These are phyloP conservation scores for Stromatinia cepivora DNA, from an alignment of 2,329 filamentous ascomycete genomes.

Conservation along the genomic window DNA sequence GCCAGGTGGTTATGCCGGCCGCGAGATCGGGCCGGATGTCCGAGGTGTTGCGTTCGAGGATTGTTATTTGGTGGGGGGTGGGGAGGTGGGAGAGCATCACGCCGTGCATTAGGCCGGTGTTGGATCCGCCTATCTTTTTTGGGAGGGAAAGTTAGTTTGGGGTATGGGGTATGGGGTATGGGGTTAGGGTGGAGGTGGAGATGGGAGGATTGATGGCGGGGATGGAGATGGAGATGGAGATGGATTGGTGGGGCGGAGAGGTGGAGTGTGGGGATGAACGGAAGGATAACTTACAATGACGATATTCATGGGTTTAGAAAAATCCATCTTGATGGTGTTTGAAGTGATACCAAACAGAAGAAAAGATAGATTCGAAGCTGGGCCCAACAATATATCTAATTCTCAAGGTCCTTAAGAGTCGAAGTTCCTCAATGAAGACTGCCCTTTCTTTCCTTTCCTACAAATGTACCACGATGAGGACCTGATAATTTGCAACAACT, in stretches of 20 bases:
- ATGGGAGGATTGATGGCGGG: background rate
- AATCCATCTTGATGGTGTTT: slow-evolving; percentile 9
- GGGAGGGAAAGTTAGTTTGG: background rate
- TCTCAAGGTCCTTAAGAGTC: background rate
- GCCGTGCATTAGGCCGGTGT: slow-evolving; percentile 29
- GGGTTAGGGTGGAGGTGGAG: background rate
- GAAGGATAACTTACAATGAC: slow-evolving; percentile 9
- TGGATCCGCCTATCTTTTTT: slow-evolving; percentile 30
- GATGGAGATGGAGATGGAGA: background rate
- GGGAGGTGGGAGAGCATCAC: slow-evolving; percentile 26
- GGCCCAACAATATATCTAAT: background rate
- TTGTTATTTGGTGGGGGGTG: slow-evolving; percentile 25
- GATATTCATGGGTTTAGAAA: slow-evolving; percentile 10
- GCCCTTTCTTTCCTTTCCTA: too few relatives aligned
- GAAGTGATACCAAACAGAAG: background rate
- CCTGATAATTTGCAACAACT: too few relatives aligned
- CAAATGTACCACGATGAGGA: too few relatives aligned
- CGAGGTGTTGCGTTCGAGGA: slow-evolving; percentile 27
- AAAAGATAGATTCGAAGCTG: background rate
- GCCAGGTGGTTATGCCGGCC: slow-evolving; percentile 28
- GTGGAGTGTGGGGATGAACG: background rate
- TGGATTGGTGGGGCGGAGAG: background rate
- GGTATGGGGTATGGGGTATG: background rate
- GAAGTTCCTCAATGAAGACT: background rate
- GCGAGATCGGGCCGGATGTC: slow-evolving; percentile 26